Conservation (phyloP, 441 rosid species). For the Syzygium malaccense region DNA sequence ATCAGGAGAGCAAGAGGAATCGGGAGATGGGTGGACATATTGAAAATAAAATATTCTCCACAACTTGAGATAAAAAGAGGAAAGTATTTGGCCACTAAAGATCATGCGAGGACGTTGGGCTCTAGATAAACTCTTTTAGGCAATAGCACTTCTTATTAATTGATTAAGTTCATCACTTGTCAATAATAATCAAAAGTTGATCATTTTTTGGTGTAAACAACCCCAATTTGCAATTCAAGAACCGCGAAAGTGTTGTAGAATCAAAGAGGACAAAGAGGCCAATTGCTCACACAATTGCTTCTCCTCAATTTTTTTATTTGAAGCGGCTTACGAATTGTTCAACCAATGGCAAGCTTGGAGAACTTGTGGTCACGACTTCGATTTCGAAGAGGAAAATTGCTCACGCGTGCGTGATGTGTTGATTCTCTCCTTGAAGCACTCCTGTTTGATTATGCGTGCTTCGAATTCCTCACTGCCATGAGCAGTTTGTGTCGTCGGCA, state of each 20-base stretch:
- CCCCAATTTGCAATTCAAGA: neutral
- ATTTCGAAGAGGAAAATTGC: neutral
- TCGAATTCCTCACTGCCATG: neutral
- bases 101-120: too few relatives aligned
- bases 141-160: too few relatives aligned
- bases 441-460: neutral
- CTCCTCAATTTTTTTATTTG: neutral
- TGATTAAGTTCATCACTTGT: too few relatives aligned
- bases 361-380: neutral
- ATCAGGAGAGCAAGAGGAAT: too few relatives aligned
- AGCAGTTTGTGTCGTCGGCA: neutral
- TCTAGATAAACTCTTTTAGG: too few relatives aligned
- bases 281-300: neutral
- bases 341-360: neutral
- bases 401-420: neutral
- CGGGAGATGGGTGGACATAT: too few relatives aligned
- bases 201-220: too few relatives aligned
- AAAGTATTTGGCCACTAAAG: too few relatives aligned
- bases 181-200: too few relatives aligned
- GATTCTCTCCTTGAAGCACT: neutral
- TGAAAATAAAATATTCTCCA: too few relatives aligned
- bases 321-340: neutral
- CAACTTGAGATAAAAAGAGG: too few relatives aligned
- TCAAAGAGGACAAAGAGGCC: neutral
- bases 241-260: neutral